Evolutionary conservation across 306 rosid species (phyloP), one percentile per base, ranked within the genome.

Genomic region (Argentina anserina): DNA sequence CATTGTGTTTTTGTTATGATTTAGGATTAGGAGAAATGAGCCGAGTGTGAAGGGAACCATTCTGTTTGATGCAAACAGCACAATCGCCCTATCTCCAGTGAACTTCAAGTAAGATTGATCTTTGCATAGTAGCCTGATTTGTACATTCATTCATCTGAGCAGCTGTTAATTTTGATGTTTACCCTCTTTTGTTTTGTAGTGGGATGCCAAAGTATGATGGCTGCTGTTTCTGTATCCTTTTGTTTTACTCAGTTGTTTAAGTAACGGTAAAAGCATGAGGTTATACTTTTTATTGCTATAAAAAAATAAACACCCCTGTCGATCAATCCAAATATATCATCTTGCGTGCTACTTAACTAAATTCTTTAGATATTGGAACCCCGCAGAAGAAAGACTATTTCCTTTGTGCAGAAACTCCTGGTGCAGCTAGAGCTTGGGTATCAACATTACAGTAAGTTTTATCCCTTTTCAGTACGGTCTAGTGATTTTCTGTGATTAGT

Each of bases 401-500:
- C 81, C 97, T 95, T 37, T 95, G 99, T 80, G 97, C 99, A 0
- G 97, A 95, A 87, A 95, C 99, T 79, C 90, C 97, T 71, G 97
- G 85, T 78, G 97, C 99, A 52, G 97, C 99, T 58, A 88, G 90
- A 86, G 99, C 99, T 64, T 95, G 99, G 99, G 99, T 92, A 42
- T 81, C 90, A 76, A 91, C 99, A 14, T 84, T 95, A 76, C 97
- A 91, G 99, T 95, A 86, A 83, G 99, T 88, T 79, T 50, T 55
- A 58, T 52, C 70, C 28, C 34, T 64, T 10, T 21, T 8, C 14
- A 56, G 4, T 5, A 6, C 14, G 37, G 11, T 58, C 10, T 58
- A 13, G 18, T 28, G 36, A 28, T 28, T 58, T 5, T 58, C n/a
- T n/a, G n/a, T n/a, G n/a, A n/a, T n/a, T n/a, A n/a, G n/a, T 14